Evolutionary conservation across 2,329 filamentous ascomycete species (phyloP).

Genomic region (Aschersonia sp.): DNA sequence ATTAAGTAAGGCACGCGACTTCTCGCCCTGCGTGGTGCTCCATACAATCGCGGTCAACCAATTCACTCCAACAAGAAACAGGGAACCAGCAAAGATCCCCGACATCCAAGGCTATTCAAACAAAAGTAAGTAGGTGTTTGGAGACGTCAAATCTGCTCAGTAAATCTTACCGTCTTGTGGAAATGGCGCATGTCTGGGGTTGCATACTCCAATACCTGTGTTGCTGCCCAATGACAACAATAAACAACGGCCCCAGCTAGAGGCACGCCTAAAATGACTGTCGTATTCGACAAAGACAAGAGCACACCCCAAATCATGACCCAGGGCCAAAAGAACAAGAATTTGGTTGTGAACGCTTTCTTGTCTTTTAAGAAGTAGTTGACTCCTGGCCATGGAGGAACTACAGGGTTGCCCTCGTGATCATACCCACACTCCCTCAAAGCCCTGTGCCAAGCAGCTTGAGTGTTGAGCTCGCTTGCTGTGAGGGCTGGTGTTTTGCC

Average conservation of each 20-base stretch:
- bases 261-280: constrained; percentile 64
- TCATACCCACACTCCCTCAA: constrained; percentile 76
- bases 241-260: constrained; percentile 51
- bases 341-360: constrained; percentile 63
- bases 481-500: constrained; percentile 84
- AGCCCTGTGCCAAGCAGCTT: constrained; percentile 67
- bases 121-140: neutral
- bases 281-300: constrained; percentile 58
- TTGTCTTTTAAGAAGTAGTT: constrained; percentile 64
- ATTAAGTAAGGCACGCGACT: constrained; percentile 57
- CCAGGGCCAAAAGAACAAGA: constrained; percentile 85
- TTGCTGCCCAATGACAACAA: constrained; percentile 61
- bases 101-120: constrained; percentile 64
- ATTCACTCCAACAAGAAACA: constrained; percentile 67
- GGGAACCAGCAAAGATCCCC: constrained; percentile 77
- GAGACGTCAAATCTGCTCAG: neutral
- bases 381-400: constrained; percentile 57
- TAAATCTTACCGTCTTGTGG: constrained; percentile 62
- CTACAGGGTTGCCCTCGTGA: constrained; percentile 57
- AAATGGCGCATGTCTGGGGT: constrained; percentile 80
- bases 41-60: constrained; percentile 64
- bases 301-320: constrained; percentile 57
- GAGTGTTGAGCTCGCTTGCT: constrained; percentile 80
- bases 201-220: constrained; percentile 67
- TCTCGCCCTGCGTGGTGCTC: constrained; percentile 15